Percentiles rank a stretch among this genome's conserved stretches.
These are phyloP conservation scores for Sesbania bispinosa DNA, from an alignment of 306 rosid genomes.

Conservation along the genomic window DNA sequence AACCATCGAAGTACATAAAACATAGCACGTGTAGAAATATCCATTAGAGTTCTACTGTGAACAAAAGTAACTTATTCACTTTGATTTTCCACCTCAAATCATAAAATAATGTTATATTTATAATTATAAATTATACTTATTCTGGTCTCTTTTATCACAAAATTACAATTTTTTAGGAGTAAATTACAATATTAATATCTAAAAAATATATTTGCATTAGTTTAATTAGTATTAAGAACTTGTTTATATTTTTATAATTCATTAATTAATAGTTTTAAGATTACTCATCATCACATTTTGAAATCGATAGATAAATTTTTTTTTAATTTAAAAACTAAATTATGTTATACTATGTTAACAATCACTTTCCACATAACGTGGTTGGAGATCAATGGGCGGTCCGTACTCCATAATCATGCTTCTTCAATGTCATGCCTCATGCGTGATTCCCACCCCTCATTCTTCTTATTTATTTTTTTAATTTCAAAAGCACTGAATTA, in stretches of 20 bases:
- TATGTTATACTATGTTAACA: not conserved
- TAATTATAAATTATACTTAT: not conserved
- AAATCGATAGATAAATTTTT: not conserved
- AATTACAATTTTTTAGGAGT: no score
- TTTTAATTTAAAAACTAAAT: not conserved
- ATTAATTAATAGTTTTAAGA: not conserved
- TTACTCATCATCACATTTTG: not conserved
- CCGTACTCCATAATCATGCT: not conserved
- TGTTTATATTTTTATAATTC: not conserved
- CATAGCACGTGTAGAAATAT: no score
- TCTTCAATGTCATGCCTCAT: no score
- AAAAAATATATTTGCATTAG: not conserved
- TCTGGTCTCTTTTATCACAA: not conserved
- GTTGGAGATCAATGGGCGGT: slow-evolving; percentile 6
- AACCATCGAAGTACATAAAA: no score
- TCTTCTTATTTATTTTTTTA: no score
- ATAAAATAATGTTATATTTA: no score
- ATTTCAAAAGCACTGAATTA: no score
- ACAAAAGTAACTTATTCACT: no score
- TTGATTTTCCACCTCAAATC: no score
- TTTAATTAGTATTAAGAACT: not conserved
- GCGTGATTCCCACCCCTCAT: no score
- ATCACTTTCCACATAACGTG: not conserved
- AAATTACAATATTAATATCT: not conserved
- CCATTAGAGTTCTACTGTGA: no score